Base-by-base conservation (phyloP, 2,329 filamentous ascomycete genomes). In the Diaporthe sp. region DNA sequence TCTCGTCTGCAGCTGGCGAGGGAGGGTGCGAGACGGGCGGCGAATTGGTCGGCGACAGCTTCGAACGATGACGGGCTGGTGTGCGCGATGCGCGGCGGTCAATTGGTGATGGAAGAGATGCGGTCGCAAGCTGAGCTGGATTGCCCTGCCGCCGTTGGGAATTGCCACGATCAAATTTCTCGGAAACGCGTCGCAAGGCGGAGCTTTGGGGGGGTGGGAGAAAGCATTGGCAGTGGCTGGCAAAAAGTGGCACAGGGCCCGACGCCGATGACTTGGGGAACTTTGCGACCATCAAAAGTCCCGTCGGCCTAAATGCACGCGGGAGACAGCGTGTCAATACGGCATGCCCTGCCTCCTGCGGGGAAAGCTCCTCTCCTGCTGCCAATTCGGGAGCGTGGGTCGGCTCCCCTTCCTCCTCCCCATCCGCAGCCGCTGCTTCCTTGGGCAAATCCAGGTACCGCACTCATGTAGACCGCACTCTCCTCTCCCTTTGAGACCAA, bases 81-180 rank as follows among this genome's bases (percentile, higher is more conserved):
- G 22, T 57, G 67, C 49, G 71, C 44, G 63, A 70, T 74, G 74
- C 74, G 74, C 71, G 31, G n/a, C 28, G 15, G 55, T 61, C 74
- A 71, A 76, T 76, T 76, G 74, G 57, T 42, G 74, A 74, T 74
- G 71, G 55, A 71, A 58, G 61, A 68, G 63, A 61, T 53, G 53
- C 47, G 71, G 47, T 72, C 71, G 71, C 71, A 63, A 72, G 58
- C 42, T 72, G 57, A 68, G 65, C 65, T 68, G 65, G 47, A 39
- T 53, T 72, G 71, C 60, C 39, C 53, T 72, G 71, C 71, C 71
- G 71, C 71, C 57, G 71, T 72, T 72, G 71, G 71, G 57, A 72
- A 49, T 55, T 72, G 71, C 53, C 71, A 72, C 71, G 57, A 72
- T 72, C 57, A 72, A 72, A 63, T 63, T 72, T 72, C 57, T 72